Base-by-base conservation (phyloP, 2,329 filamentous ascomycete genomes). In the Colletotrichum sojae region DNA sequence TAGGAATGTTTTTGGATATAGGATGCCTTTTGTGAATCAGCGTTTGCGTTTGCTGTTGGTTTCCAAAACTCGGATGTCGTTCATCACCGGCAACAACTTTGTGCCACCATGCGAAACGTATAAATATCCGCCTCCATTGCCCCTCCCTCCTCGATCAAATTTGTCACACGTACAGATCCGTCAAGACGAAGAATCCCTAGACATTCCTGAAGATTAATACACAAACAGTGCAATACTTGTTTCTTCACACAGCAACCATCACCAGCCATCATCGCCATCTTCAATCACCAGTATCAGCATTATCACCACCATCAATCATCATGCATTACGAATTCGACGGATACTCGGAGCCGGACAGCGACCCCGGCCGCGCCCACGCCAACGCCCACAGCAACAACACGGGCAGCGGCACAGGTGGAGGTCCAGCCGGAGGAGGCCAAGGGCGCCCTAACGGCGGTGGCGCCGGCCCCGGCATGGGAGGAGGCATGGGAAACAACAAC, bases 241-340 rank as follows among this genome's bases (percentile, higher is more conserved):
- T 31, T 31, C 27, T 10, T 10, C 31, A 36, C 31, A 8, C 10
- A 36, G 31, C 0, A 10, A 9, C 4, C 10, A 9, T 10, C 16
- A 43, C 49, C 25, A n/a, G 22, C 22, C 4, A 25, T 25, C 22
- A 25, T 25, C 22, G 22, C 22, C 22, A 25, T 3, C 22, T 4
- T 25, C 22, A 25, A 25, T 27, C n/a, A 31, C 27, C 27, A 31
- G 6, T 1, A 31, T 25, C n/a, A 25, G 8, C 13, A 5, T 36
- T 22, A 2, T 36, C n/a, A 40, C 10, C 18, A 4, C 0, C 22
- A 43, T 40, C 31, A 68, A 6, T 1, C 22, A 43, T 40, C 31
- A 68, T 68, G 66, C 45, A 39, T 1, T 67, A 70, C 63, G 27
- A 48, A 13, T 70, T 70, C 39, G 67, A 70, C 20, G 57, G 57